Evolutionary conservation across 495 filamentous ascomycete genomes (phyloP).

Genomic region (Lentithecium fluviatile): DNA sequence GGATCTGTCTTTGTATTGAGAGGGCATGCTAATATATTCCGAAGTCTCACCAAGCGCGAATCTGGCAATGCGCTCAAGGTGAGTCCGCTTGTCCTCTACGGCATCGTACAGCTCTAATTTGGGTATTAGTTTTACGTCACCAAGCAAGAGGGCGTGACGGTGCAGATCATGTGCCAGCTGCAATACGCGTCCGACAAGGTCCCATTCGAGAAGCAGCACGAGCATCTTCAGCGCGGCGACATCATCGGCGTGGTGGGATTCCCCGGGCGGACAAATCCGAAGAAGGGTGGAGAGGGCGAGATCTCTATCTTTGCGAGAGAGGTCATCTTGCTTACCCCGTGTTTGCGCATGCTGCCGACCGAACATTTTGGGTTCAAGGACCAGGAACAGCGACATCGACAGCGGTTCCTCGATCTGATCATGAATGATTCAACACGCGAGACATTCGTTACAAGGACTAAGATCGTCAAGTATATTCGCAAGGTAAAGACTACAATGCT

Average conservation of each 20-base stretch:
- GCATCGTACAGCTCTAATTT: conserved; percentile 23
- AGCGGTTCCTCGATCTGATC: conserved; percentile 91
- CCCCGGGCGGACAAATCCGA: conserved; percentile 84
- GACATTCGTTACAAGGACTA: conserved; percentile 76
- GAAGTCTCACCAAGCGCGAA: not conserved
- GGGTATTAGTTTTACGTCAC: conserved; percentile 96
- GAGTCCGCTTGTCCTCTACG: no score
- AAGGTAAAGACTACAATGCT: conserved; percentile 31
- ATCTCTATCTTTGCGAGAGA: conserved; percentile 90
- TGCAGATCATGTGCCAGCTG: conserved; percentile 76
- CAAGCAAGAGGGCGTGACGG: conserved; percentile 74
- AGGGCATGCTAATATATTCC: conserved; percentile 50
- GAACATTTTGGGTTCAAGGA: conserved; percentile 94
- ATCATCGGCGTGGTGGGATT: conserved; percentile 86
- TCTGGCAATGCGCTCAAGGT: not conserved
- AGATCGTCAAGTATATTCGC: conserved; percentile 82
- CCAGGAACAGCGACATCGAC: conserved; percentile 85
- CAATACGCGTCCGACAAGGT: conserved; percentile 53
- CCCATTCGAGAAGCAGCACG: conserved; percentile 78
- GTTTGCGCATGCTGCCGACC: conserved; percentile 87
- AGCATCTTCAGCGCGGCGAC: conserved; percentile 85
- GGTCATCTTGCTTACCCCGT: conserved; percentile 81
- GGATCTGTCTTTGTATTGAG: no score
- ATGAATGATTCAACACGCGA: conserved; percentile 82
- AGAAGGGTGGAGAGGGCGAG: conserved; percentile 80